Evolutionary conservation across 495 filamentous ascomycete genomes (phyloP), one percentile per base, ranked within the genome.

Genomic region (Podospora appendiculata): DNA sequence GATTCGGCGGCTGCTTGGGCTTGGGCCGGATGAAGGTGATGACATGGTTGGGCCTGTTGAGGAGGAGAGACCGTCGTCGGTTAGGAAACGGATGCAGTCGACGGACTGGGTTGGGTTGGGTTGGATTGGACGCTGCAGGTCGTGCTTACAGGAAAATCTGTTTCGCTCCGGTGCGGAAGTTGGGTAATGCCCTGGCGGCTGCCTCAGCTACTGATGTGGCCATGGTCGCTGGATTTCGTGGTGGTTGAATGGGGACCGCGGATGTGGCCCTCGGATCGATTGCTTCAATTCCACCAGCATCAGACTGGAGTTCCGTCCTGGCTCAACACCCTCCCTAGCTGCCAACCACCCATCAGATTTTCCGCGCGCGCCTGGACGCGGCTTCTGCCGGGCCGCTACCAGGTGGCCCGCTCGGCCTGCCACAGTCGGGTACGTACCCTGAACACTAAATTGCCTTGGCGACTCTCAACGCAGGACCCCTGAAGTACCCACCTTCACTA

Each of bases 41-140:
- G 43, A 77, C 79, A 70, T 91, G 87, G 62, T 85, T 81, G 36
- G 90, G 91, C 50, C 90, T 96, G 60, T 12, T n/a, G n/a, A 25
- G 8, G 16, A 38, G 17, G 35, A 33, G 32, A 19, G 19, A 32
- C 16, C 16, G 39, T 25, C 10, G 39, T 49, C 9, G 38, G 41
- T 18, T 38, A 41, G 42, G 46, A 6, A 42, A 13, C 43, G 32
- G 33, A 6, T 14, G 25, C 32, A 13, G 14, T 33, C 8, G 39
- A 44, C 5, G 32, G n/a, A 4, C 1, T n/a, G n/a, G n/a, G n/a
- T n/a, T n/a, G n/a, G n/a, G n/a, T n/a, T n/a, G n/a, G n/a, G n/a
- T n/a, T n/a, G 25, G 25, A 25, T 25, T 25, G 25, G 25, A 25
- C 2, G 25, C 25, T 5, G 25, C 25, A 5, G 25, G 5, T 25